These are phyloP conservation scores for Micromonas commoda DNA, from an alignment of 139 green algal species.

Conservation along the genomic window DNA sequence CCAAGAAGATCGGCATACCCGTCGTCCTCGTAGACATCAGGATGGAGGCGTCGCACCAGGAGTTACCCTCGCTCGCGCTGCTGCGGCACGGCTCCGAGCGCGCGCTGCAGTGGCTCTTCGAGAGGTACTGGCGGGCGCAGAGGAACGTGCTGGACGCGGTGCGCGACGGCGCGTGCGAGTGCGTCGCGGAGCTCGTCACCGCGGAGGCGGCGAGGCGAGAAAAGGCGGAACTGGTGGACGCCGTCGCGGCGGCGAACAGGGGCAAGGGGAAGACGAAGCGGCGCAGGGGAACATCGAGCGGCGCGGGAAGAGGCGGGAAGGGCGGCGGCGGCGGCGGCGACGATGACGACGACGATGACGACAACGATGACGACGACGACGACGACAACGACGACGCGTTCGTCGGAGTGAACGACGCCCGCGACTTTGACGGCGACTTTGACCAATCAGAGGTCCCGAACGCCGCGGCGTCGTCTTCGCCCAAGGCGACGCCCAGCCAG, in stretches of 20 bases:
- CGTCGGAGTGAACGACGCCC: too few species aligned
- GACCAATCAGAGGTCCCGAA: too few species aligned
- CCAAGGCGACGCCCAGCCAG: too few species aligned
- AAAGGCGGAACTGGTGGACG: neutral
- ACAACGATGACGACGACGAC: too few species aligned
- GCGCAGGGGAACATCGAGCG: too few species aligned
- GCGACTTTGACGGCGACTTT: too few species aligned
- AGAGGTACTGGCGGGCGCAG: constrained; percentile 8
- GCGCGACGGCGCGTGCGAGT: neutral
- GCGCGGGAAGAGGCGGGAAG: too few species aligned
- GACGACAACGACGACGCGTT: too few species aligned
- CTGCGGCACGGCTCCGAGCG: neutral
- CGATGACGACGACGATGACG: too few species aligned
- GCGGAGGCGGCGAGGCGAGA: neutral
- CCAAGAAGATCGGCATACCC: neutral
- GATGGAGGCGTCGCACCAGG: constrained; percentile 1
- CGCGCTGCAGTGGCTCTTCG: neutral
- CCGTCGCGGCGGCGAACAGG: neutral
- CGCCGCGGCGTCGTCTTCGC: too few species aligned
- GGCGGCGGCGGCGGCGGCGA: too few species aligned
- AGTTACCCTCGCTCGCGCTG: neutral
- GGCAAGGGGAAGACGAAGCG: too few species aligned
- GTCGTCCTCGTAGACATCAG: neutral
- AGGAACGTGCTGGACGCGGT: neutral
- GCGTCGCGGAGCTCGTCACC: neutral